phyloP scores from a whole-genome alignment of 1,284 basidiomycete genomes.

The Malassezia caprae region DNA sequence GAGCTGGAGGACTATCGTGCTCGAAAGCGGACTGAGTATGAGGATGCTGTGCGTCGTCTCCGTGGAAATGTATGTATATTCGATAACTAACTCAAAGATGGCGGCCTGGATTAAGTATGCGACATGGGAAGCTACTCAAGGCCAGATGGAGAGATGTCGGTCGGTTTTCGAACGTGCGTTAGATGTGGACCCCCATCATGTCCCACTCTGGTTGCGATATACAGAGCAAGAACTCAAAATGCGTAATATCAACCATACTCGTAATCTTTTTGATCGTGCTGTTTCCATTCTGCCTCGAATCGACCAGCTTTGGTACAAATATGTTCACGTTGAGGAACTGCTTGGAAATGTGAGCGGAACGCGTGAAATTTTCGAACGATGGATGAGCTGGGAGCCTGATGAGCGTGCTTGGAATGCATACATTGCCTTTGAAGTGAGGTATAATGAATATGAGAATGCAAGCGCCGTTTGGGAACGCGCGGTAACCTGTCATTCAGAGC shows the following conservation, averaged over 20 bases:
- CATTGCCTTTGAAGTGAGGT: slow-evolving; percentile 89
- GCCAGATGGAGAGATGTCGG: slow-evolving; percentile 60
- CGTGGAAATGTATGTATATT: slow-evolving; percentile 65
- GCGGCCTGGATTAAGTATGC: slow-evolving; percentile 56
- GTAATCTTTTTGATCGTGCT: slow-evolving; percentile 91
- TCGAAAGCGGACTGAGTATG: slow-evolving; percentile 88
- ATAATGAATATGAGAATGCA: slow-evolving; percentile 80
- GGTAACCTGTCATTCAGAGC: slow-evolving; percentile 84
- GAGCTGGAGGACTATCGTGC: slow-evolving; percentile 92
- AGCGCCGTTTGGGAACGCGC: slow-evolving; percentile 88
- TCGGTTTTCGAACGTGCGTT: slow-evolving; percentile 93
- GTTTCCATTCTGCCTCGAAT: slow-evolving; percentile 90
- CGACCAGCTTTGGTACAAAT: slow-evolving; percentile 85
- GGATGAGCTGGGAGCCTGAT: slow-evolving; percentile 99
- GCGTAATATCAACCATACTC: slow-evolving; percentile 88
- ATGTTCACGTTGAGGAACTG: slow-evolving; percentile 94
- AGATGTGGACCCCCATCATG: slow-evolving; percentile 79
- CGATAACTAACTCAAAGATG: slow-evolving; percentile 14
- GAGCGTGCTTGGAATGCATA: slow-evolving; percentile 99
- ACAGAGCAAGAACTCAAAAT: slow-evolving; percentile 97
- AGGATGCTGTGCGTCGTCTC: slow-evolving; percentile 83
- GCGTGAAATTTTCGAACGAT: slow-evolving; percentile 92
- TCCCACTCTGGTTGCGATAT: slow-evolving; percentile 88
- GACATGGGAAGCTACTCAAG: slow-evolving; percentile 79
- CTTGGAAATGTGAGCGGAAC: slow-evolving; percentile 90